Base-by-base conservation (phyloP, 139 green algal species). In the Micractinium conductrix region DNA sequence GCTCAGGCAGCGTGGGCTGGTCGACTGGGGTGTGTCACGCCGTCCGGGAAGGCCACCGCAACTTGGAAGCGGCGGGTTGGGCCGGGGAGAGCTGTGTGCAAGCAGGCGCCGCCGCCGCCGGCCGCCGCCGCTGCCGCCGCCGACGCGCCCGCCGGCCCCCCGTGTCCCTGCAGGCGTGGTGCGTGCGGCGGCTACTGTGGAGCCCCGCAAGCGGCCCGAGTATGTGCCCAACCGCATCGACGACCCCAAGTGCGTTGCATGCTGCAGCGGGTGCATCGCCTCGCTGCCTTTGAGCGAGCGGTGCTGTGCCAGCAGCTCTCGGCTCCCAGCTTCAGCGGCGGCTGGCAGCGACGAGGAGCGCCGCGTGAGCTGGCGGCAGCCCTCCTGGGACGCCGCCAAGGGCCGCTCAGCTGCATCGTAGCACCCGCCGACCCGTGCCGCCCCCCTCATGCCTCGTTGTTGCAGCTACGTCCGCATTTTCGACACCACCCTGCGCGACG, bases 401-500 rank as follows among this genome's bases (percentile, higher is more conserved):
- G n/a, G n/a, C n/a, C n/a, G n/a, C n/a, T n/a, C n/a, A n/a, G n/a
- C n/a, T n/a, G n/a, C n/a, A n/a, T n/a, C n/a, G n/a, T n/a, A n/a
- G n/a, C n/a, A n/a, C n/a, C n/a, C n/a, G n/a, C n/a, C n/a, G n/a
- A n/a, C n/a, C n/a, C n/a, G n/a, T n/a, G n/a, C n/a, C n/a, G n/a
- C n/a, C n/a, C n/a, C n/a, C n/a, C n/a, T n/a, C n/a, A n/a, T n/a
- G n/a, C n/a, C n/a, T n/a, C n/a, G n/a, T n/a, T n/a, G n/a, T n/a
- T n/a, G n/a, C n/a, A n/a, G n/a, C n/a, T 62, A 72, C 19, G 65
- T 99, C 19, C 93, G 97, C 43, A 98, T 99, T 45, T 99, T 99
- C 79, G 97, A 99, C 90, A 99, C 97, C 35, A 99, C 97, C 17
- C 92, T 99, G 53, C 91, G 97, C 16, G 97, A 99, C 79, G 97